Evolutionary conservation across 495 filamentous ascomycete genomes (phyloP).

Genomic region (Talaromyces proteolyticus): DNA sequence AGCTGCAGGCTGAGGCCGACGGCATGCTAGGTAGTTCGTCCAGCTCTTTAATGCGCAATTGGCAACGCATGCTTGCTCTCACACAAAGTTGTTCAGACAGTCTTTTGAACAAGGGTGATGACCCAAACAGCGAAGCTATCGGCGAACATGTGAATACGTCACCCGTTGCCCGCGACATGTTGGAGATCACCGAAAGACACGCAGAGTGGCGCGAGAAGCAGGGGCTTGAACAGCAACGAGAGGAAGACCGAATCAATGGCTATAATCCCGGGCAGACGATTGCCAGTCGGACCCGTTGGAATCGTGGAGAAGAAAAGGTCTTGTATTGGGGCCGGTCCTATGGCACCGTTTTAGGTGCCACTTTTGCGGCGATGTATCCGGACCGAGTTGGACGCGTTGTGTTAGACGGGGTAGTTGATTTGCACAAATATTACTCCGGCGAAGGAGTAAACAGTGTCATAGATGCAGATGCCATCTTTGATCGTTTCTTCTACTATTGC

Average conservation of each 20-base stretch:
- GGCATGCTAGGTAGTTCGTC: constrained; percentile 34
- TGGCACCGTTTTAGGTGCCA: constrained; percentile 58
- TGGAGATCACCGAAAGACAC: constrained; percentile 46
- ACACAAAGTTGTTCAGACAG: constrained; percentile 32
- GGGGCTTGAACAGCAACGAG: constrained; percentile 19
- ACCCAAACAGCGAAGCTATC: constrained; percentile 22
- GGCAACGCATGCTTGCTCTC: constrained; percentile 41
- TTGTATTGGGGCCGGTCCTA: constrained; percentile 64
- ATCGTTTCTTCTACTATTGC: constrained; percentile 43
- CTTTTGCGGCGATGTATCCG: constrained; percentile 47
- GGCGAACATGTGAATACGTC: constrained; percentile 42
- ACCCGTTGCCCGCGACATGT: constrained; percentile 42
- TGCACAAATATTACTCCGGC: constrained; percentile 34
- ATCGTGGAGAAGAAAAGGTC: constrained; percentile 37
- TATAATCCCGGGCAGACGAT: constrained; percentile 20
- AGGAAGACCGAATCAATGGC: constrained; percentile 22
- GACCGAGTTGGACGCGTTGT: constrained; percentile 41
- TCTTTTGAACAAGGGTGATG: constrained; percentile 13
- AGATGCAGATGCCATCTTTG: constrained; percentile 45
- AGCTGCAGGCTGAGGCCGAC: constrained; percentile 31
- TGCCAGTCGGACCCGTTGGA: constrained; percentile 22
- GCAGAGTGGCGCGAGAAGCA: constrained; percentile 36
- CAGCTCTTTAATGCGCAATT: constrained; percentile 33
- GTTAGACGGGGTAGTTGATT: constrained; percentile 53
- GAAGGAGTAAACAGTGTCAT: constrained; percentile 34